Evolutionary conservation across 805 yeast genomes (phyloP), one percentile per base, ranked within the genome.

Genomic region (Hanseniaspora singularis): DNA sequence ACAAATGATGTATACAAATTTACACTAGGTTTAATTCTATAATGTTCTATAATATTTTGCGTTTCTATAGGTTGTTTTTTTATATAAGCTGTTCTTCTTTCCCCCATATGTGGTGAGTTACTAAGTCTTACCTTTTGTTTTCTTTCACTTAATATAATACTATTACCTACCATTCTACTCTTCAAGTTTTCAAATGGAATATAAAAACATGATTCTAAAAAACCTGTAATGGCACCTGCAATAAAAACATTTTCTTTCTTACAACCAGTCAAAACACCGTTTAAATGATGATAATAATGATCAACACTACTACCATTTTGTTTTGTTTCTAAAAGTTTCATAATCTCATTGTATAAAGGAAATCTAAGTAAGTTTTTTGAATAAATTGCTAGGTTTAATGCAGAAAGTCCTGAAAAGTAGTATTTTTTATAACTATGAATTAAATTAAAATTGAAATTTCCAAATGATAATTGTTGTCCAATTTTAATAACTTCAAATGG

Each of bases 171-270:
- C 50, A 48, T 40, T 22, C 50, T 41, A 16, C 46, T 40, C 27
- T 48, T 48, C 33, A 48, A n/a, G 14, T 48, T 48, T 16, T 48
- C 50, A 41, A 48, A 48, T 11, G 50, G 50, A 26, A 48, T 48
- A 31, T 41, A 40, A 27, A 38, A 38, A 24, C 42, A 36, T 2
- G 46, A 40, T 32, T 48, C 50, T 28, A 48, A 20, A 38, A 48
- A 48, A n/a, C 50, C 50, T 1, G 47, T 41, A 14, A 48, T 26
- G 9, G 33, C 38, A 19, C 50, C 50, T 5, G 43, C 50, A 7
- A 33, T 30, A 9, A 36, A 20, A 11, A 48, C 36, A 23, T 48
- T 31, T 11, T 48, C 38, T 19, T 41, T 10, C 4, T 22, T 38
- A 10, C 19, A 27, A 9, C 38, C 50, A 15, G 32, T 18, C 1